A percentile compares a stretch with the other conserved stretches of the same genome.
Conservation (phyloP, 306 rosid species). For the Lablab purpureus region DNA sequence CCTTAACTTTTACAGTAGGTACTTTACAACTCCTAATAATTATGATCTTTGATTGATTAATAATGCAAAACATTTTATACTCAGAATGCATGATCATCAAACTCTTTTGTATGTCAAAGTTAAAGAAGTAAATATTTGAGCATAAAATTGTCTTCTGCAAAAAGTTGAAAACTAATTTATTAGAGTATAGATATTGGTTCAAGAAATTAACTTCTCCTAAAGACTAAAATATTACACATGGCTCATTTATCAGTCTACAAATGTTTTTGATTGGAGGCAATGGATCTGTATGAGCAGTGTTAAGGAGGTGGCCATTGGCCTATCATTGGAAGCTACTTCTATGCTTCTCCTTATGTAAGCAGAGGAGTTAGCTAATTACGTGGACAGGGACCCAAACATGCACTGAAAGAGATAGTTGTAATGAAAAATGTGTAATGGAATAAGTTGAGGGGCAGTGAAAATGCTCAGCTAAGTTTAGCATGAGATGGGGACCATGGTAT, state of each 20-base stretch:
- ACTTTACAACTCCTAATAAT: too few species aligned
- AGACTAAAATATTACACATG: background rate
- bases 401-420: constrained; percentile 34
- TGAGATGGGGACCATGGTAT: constrained; percentile 52
- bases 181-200: too few species aligned
- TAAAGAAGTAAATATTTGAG: too few species aligned
- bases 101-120: too few species aligned
- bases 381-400: constrained; percentile 43
- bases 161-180: too few species aligned
- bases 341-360: constrained; percentile 32
- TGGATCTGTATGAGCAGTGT: constrained; percentile 44
- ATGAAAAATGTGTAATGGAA: constrained; percentile 31
- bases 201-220: background rate
- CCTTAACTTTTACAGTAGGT: background rate
- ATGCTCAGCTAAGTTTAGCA: constrained; percentile 35
- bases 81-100: too few species aligned
- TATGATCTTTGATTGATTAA: too few species aligned
- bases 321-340: constrained; percentile 42
- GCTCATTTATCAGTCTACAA: background rate
- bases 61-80: too few species aligned
- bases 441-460: constrained; percentile 50
- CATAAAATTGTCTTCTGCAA: too few species aligned
- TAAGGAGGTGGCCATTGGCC: constrained; percentile 39
- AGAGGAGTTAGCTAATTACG: constrained; percentile 33
- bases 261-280: constrained; percentile 23